Base-by-base conservation (phyloP, 1,139 yeast species). In the Suhomyces panamericanus region DNA sequence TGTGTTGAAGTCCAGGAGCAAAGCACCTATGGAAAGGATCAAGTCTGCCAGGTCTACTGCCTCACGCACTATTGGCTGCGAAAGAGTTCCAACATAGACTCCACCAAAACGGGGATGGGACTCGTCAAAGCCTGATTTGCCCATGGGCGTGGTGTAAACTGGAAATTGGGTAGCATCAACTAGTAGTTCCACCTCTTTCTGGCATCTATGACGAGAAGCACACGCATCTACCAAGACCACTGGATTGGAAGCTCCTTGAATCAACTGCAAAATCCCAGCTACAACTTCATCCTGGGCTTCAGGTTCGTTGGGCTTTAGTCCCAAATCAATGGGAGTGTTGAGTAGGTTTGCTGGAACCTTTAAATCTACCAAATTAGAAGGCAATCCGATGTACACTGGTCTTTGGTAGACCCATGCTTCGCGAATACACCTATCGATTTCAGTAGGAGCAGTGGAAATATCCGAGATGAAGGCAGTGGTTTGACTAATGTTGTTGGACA, bases 401-500 rank as follows among this genome's bases (percentile, higher is more conserved):
- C 71, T 57, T 53, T 69, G 74, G 52, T 67, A 58, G 38, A 68
- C 52, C 52, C 59, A 68, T 2, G 73, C 73, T 38, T 67, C 70
- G 46, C 65, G 57, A 32, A 69, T 67, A 46, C 67, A 63, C 17
- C 73, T 49, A 49, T 70, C 75, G 37, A 70, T 64, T 44, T 66
- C 71, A 2, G 52, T 60, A 4, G 70, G 57, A 2, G 73, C 74
- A 24, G 57, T 54, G 29, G 49, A 49, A 27, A 58, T 59, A 49
- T 67, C 70, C n/a, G 56, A 53, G 29, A 69, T 51, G 33, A 66
- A 56, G 6, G 64, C 68, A 8, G 71, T 60, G 36, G 73, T 64
- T 38, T 62, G 63, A 33, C 67, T 56, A 42, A 70, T 67, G 52
- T 60, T 54, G 13, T 62, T 51, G 36, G 72, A 65, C 88, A 87